Conservation (phyloP, 176 grass and related monocot species). For the Cymbopogon citratus region DNA sequence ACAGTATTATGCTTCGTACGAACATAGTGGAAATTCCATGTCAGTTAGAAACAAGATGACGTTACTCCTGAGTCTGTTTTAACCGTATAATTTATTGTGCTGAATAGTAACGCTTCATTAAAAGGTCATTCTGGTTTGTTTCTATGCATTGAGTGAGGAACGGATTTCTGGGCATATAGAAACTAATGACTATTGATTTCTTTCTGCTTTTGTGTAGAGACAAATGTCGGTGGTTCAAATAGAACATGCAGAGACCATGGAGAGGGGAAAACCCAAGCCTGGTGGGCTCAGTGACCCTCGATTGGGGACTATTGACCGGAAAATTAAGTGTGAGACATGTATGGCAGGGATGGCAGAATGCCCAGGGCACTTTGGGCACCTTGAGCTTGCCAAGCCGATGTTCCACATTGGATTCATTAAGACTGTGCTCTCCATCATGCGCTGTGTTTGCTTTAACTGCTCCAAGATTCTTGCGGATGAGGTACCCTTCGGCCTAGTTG, state of each 20-base stretch:
- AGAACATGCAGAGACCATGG: constrained; percentile 92
- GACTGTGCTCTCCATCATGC: constrained; percentile 96
- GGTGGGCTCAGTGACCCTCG: constrained; percentile 87
- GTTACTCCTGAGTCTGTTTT: not conserved
- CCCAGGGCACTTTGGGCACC: constrained; percentile 95
- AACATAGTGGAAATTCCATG: not conserved
- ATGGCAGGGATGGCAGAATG: constrained; percentile 97
- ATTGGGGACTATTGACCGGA: constrained; percentile 86
- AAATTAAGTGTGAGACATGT: constrained; percentile 95
- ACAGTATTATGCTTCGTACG: not conserved
- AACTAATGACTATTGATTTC: constrained; percentile 7
- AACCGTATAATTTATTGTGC: not conserved
- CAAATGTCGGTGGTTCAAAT: constrained; percentile 97
- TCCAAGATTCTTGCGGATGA: constrained; percentile 97
- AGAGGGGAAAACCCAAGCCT: constrained; percentile 85
- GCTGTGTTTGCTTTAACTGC: constrained; percentile 98
- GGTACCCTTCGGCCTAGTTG: constrained; percentile 26
- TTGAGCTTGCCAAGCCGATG: constrained; percentile 98
- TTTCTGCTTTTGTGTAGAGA: constrained; percentile 52
- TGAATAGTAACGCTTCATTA: not conserved
- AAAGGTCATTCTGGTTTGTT: not conserved
- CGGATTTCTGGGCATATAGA: not conserved
- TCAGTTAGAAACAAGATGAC: not conserved
- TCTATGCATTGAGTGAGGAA: not conserved
- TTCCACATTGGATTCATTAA: constrained; percentile 95